Base-by-base conservation (phyloP, 306 rosid genomes). In the Macrotyloma uniflorum region DNA sequence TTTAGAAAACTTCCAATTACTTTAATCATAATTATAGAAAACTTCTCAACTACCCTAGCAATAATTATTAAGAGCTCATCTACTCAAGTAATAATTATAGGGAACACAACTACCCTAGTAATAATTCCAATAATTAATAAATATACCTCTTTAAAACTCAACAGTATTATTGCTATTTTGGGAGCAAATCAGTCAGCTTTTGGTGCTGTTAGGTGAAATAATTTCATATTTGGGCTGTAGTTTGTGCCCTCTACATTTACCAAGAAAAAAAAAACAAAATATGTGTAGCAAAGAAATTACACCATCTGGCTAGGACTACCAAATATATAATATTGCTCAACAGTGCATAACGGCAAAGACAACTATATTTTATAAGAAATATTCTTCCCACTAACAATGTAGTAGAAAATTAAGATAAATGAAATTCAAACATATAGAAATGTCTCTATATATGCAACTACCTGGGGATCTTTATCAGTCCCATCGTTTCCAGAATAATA, bases 401-500 rank as follows among this genome's bases (percentile, higher is more conserved):
- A 42, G 32, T 18, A 42, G 45, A 36, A 42, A 32, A 72, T 63
- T 77, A 46, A 15, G 5, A 71, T 32, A 51, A 50, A 46, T 33
- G 58, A 53, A 61, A 61, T 22, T 75, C 40, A 70, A 33, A 26
- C 19, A 22, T 66, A 13, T 45, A 77, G 47, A 62, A 76, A 61
- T 30, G 53, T 78, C 15, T 19, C 43, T 47, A 67, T 9, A 22
- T 65, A 73, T 22, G 14, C 14, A 20, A 67, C 43, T 67, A 85
- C 88, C 89, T 86, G 89, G 67, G 80, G 68, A 83, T 79, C 84
- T 76, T 86, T 80, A 67, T 83, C 89, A 35, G 83, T 72, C 76
- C 91, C 89, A 71, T 75, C 80, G 7, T 82, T 22, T 75, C 89
- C 91, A 83, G 89, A 85, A 74, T 88, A 88, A 83, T 83, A 88